Conservation (phyloP, 768 basidiomycete species). For the Collybia mongolica region DNA sequence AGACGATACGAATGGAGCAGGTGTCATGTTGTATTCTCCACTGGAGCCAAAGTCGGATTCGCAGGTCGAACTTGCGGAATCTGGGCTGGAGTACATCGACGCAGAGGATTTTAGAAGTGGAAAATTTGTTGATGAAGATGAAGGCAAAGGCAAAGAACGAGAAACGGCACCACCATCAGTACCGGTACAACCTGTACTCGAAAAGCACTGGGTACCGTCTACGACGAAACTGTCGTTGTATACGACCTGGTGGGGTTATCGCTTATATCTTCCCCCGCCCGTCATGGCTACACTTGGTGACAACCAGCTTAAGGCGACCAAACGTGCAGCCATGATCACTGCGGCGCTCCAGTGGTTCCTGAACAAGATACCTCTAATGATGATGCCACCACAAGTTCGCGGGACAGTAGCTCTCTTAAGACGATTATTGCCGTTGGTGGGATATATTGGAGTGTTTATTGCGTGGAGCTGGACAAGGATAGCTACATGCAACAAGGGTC, state of each 20-base stretch:
- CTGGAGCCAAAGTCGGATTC: slow-evolving; percentile 62
- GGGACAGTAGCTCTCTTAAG: slow-evolving; percentile 59
- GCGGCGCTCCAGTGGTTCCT: slow-evolving; percentile 73
- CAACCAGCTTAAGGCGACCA: slow-evolving; percentile 63
- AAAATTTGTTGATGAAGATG: slow-evolving; percentile 6
- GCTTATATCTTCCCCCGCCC: slow-evolving; percentile 75
- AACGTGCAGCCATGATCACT: slow-evolving; percentile 74
- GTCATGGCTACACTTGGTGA: slow-evolving; percentile 65
- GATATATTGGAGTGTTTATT: slow-evolving; percentile 74
- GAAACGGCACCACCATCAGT: slow-evolving; percentile 8
- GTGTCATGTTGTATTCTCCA: slow-evolving; percentile 77
- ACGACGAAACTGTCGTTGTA: slow-evolving; percentile 71
- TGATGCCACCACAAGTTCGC: slow-evolving; percentile 62
- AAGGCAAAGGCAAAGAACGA: slow-evolving; percentile 10
- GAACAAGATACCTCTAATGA: slow-evolving; percentile 55
- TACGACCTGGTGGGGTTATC: slow-evolving; percentile 80
- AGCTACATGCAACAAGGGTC: slow-evolving; percentile 66
- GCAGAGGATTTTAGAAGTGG: slow-evolving; percentile 16
- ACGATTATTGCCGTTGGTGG: slow-evolving; percentile 59
- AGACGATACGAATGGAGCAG: slow-evolving; percentile 42
- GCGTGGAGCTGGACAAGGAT: slow-evolving; percentile 80
- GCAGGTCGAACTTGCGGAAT: slow-evolving; percentile 66
- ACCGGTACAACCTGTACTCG: slow-evolving; percentile 21
- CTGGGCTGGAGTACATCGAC: slow-evolving; percentile 47
- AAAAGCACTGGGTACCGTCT: slow-evolving; percentile 68